phyloP scores from a whole-genome alignment of 176 grass and related monocot genomes.

The Thinopyrum elongatum region DNA sequence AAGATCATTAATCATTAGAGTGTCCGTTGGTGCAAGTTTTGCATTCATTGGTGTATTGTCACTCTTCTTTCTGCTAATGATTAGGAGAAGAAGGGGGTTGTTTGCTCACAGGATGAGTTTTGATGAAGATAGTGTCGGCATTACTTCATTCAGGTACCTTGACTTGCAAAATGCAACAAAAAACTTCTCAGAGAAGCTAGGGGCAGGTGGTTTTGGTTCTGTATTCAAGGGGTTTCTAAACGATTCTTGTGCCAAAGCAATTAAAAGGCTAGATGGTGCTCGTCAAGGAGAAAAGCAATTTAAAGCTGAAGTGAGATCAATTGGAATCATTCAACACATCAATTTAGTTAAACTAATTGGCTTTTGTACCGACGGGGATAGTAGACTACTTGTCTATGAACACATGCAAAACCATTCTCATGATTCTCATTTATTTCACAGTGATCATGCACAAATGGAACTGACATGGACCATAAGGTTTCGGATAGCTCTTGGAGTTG shows the following conservation, averaged over 20 bases:
- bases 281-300: constrained; percentile 64
- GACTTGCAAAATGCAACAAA: constrained; percentile 45
- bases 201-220: constrained; percentile 54
- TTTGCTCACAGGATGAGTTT: not conserved
- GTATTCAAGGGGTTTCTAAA: constrained; percentile 52
- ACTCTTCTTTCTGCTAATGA: not conserved
- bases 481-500: no score
- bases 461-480: no score
- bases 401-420: constrained; percentile 52
- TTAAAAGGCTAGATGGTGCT: constrained; percentile 30
- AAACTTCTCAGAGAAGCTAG: constrained; percentile 54
- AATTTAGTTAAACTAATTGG: constrained; percentile 54
- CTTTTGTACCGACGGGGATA: constrained; percentile 39
- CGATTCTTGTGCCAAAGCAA: constrained; percentile 38
- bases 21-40: not conserved
- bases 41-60: not conserved
- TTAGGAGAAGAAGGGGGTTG: not conserved
- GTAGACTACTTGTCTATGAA: constrained; percentile 54
- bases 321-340: constrained; percentile 53
- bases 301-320: constrained; percentile 28
- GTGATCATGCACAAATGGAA: not conserved
- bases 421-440: constrained; percentile 37
- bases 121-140: constrained; percentile 1
- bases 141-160: constrained; percentile 30
- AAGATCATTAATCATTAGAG: no score